These are phyloP conservation scores for Trichoderma koningii DNA, from an alignment of 2,329 filamentous ascomycete genomes.

Conservation along the genomic window DNA sequence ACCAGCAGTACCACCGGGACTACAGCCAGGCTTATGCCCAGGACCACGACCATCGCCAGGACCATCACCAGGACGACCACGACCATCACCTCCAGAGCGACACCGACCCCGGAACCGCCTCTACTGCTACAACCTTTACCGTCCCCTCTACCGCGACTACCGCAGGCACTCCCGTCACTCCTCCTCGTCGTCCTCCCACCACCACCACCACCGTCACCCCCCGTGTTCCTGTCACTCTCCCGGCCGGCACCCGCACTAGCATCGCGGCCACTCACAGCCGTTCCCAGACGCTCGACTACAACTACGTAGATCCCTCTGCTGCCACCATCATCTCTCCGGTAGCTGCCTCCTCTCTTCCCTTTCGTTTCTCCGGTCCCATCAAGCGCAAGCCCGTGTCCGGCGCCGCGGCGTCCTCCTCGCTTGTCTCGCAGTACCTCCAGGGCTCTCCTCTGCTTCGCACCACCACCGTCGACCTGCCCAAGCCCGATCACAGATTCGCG, in stretches of 20 bases:
- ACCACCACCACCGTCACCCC: constrained; percentile 20
- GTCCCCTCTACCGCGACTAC: constrained; percentile 20
- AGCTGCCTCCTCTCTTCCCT: constrained; percentile 28
- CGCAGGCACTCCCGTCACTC: neutral
- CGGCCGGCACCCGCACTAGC: constrained; percentile 10
- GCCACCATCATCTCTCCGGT: constrained; percentile 29
- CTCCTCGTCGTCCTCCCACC: neutral
- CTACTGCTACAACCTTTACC: neutral
- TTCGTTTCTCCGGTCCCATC: constrained; percentile 44
- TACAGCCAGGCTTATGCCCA: neutral
- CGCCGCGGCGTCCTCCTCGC: constrained; percentile 41
- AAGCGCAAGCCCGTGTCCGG: constrained; percentile 63
- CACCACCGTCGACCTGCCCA: constrained; percentile 44
- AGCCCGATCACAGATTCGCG: constrained; percentile 57
- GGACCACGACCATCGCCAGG: neutral
- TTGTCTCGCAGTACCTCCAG: constrained; percentile 28
- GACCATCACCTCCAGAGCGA: constrained; percentile 4
- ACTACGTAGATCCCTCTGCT: constrained; percentile 29
- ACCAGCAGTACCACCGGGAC: constrained; percentile 23
- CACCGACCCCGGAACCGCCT: constrained; percentile 9
- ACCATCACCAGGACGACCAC: neutral
- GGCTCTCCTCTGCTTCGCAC: constrained; percentile 33
- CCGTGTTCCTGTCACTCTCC: constrained; percentile 12
- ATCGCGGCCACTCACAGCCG: constrained; percentile 30
- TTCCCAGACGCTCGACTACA: constrained; percentile 34